Evolutionary conservation across 306 rosid species (phyloP), one percentile per base, ranked within the genome.

Genomic region (Astragalus glycyphyllos): DNA sequence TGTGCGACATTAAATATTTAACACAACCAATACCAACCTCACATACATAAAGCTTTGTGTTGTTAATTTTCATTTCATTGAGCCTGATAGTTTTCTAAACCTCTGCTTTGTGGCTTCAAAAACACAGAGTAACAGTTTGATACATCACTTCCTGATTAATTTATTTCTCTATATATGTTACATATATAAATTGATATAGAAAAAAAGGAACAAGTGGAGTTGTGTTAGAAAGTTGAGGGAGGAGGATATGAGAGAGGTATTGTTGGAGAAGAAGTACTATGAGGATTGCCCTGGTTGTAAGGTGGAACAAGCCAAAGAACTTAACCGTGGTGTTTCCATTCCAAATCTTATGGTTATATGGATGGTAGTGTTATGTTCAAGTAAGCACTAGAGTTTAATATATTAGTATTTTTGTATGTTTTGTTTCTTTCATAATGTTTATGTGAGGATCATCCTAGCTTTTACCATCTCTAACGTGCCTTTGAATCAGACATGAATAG

Each of bases 251-350:
- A 76, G 23, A 16, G 74, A 84, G 58, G 55, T 85, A 32, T 65
- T 88, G 69, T 55, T 86, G 86, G 79, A 79, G 81, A 82, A 84
- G 65, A 66, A 76, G 9, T 77, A 88, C 77, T 11, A 77, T 65
- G 75, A 83, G 10, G 41, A 81, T 26, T 90, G 97, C 61, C 90
- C 92, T 1, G 97, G 97, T 41, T 90, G 97, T 59, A 83, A 83
- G 59, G 83, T 84, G 29, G 90, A 90, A 1, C 79, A 57, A 59
- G 47, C 62, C 12, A 88, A 84, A 46, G 85, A 78, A 6, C 8
- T 57, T 68, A 79, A 73, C 4, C 16, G 45, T 11, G 77, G 88
- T 2, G 47, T 81, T 1, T 90, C 97, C n/a, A 0, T 86, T 47
- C 61, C 69, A 10, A 75, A 81, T 72, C 81, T 90, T 23, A 0